Base-by-base conservation (phyloP, 2,329 filamentous ascomycete species). In the Lachnellula cervina region DNA sequence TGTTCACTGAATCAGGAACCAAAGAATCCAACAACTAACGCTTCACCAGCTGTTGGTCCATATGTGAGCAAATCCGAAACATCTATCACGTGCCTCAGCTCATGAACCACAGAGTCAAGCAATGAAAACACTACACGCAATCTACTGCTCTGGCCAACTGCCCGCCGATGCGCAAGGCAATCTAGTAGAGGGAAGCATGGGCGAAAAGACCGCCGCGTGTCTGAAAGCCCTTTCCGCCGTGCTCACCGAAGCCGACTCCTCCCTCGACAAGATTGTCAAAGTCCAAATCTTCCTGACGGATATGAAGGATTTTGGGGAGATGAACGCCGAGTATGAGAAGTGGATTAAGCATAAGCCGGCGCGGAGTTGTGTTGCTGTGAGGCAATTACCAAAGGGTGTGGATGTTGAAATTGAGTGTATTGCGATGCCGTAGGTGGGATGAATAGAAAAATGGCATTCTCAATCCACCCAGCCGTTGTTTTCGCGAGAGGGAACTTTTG, bases 371-470 rank as follows among this genome's bases (percentile, higher is more conserved):
- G 90, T 96, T 52, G 90, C 90, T 5, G 92, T 95, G 62, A 92
- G 94, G 80, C 84, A 89, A 66, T 80, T 96, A 62, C 91, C 91
- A 59, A 90, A 92, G 80, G 85, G 86, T 55, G 90, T 91, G 43
- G 86, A 90, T 58, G 85, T 96, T 23, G 91, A 96, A 80, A 94
- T 96, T 70, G 90, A 96, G 80, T 89, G 85, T 71, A 88, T 94
- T 77, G 90, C 90, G 55, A 77, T 88, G 54, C 79, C 85, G 16
- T 52, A 32, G 44, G 42, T 32, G 28, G 28, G 28, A 32, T 32
- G 28, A 32, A 21, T 21, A 21, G 21, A 21, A 21, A 21, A 21
- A 4, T 21, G 21, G 21, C 21, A 21, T 21, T 21, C 21, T 21
- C 21, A 21, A 21, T 21, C 21, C 21, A 21, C 21, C 21, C 21